phyloP scores from a whole-genome alignment of 306 rosid genomes.

The Bauhinia variegata region DNA sequence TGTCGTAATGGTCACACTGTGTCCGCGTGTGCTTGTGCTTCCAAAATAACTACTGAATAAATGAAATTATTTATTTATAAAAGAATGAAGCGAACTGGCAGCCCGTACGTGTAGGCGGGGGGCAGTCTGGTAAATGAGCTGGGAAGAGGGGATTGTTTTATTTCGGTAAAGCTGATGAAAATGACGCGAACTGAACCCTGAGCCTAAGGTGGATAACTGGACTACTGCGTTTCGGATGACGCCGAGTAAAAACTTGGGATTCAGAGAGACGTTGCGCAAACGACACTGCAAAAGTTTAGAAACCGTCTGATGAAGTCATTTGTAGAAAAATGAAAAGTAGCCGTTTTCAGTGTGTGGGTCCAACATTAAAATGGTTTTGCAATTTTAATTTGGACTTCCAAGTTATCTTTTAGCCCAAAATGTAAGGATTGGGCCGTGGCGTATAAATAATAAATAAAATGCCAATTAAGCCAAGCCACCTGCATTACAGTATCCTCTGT shows the following conservation, averaged over 20 bases:
- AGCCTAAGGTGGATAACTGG: slow-evolving; percentile 13
- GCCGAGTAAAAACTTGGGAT: slow-evolving; percentile 30
- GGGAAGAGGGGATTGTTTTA: not conserved
- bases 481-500: not conserved
- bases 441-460: too few relatives aligned
- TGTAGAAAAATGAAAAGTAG: too few relatives aligned
- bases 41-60: not conserved
- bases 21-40: not conserved
- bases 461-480: too few relatives aligned
- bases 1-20: slow-evolving; percentile 30
- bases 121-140: slow-evolving; percentile 17
- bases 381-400: too few relatives aligned
- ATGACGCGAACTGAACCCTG: slow-evolving; percentile 36
- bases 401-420: too few relatives aligned
- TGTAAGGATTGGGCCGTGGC: too few relatives aligned
- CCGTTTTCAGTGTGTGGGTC: too few relatives aligned
- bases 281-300: slow-evolving; percentile 23
- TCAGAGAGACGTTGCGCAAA: slow-evolving; percentile 48
- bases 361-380: too few relatives aligned
- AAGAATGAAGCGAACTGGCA: too few relatives aligned
- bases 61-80: too few relatives aligned
- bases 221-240: slow-evolving; percentile 25
- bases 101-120: not conserved
- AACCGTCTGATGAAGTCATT: too few relatives aligned
- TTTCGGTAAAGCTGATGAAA: slow-evolving; percentile 23